Percentiles rank a stretch among this genome's conserved stretches.
Conservation (phyloP, 225 moss, liverwort and hornwort genomes). For the Bryum argenteum region DNA sequence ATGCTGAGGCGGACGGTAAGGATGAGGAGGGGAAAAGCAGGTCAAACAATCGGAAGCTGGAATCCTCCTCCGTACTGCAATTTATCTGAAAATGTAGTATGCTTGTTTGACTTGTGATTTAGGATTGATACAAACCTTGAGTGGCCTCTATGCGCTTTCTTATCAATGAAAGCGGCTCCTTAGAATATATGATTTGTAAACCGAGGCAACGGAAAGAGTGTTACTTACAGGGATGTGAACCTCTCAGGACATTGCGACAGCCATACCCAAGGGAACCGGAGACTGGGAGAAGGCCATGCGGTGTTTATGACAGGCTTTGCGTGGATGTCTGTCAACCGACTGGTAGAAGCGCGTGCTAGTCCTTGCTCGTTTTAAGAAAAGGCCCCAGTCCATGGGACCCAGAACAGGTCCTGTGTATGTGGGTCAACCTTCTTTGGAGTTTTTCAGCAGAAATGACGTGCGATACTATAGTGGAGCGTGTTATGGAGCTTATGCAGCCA, state of each 20-base stretch:
- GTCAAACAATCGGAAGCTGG: constrained; percentile 51
- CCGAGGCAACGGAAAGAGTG: too few relatives aligned
- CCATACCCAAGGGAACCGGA: constrained; percentile 72
- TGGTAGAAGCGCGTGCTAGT: constrained; percentile 94
- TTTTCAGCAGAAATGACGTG: constrained; percentile 97
- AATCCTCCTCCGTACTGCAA: too few relatives aligned
- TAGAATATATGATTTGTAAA: too few relatives aligned
- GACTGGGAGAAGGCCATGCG: constrained; percentile 99
- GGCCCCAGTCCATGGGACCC: constrained; percentile 51
- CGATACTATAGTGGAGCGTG: constrained; percentile 89
- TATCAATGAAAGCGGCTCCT: constrained; percentile 5
- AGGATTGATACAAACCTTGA: too few relatives aligned
- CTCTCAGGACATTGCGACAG: constrained; percentile 80
- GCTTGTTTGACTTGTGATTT: too few relatives aligned
- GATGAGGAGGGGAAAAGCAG: constrained; percentile 24
- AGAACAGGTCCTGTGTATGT: constrained; percentile 65
- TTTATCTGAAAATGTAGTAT: too few relatives aligned
- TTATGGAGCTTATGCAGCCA: constrained; percentile 95
- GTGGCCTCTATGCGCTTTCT: constrained; percentile 11
- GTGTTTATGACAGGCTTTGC: constrained; percentile 85
- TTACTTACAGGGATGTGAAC: constrained; percentile 12
- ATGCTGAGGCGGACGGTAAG: constrained; percentile 27
- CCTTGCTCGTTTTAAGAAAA: constrained; percentile 83
- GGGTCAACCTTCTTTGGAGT: constrained; percentile 85
- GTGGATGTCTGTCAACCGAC: constrained; percentile 78